These are phyloP conservation scores for Rhizopus delemar DNA, from an alignment of 371 early-diverging fungal species.

Conservation along the genomic window DNA sequence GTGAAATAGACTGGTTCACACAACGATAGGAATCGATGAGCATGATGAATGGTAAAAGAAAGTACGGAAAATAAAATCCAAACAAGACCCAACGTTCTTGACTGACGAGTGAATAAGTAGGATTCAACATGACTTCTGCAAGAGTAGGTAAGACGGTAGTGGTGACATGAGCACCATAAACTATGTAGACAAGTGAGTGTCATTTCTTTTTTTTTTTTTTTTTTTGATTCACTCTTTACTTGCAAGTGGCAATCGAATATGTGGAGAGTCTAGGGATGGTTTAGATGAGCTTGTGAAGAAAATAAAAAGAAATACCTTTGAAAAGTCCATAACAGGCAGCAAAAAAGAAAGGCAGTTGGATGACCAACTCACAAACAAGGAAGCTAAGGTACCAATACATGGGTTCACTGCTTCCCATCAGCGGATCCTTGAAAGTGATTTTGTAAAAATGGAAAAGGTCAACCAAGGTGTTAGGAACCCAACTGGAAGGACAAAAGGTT, in stretches of 20 bases:
- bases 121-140: conserved; percentile 48
- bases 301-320: conserved; percentile 31
- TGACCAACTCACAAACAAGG: conserved; percentile 51
- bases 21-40: conserved; percentile 44
- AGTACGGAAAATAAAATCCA: conserved; percentile 60
- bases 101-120: conserved; percentile 28
- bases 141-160: conserved; percentile 63
- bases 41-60: conserved; percentile 57
- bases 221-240: conserved; percentile 22
- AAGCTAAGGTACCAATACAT: conserved; percentile 61
- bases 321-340: conserved; percentile 53
- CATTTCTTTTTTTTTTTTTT: background rate
- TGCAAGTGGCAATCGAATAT: conserved; percentile 47
- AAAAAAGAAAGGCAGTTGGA: conserved; percentile 74
- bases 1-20: conserved; percentile 17
- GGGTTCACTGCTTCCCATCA: conserved; percentile 44
- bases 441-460: conserved; percentile 42
- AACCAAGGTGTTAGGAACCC: conserved; percentile 39
- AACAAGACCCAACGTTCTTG: conserved; percentile 41
- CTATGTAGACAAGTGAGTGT: conserved; percentile 10
- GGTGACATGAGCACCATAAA: conserved; percentile 64
- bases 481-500: conserved; percentile 42
- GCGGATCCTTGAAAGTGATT: conserved; percentile 56
- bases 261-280: conserved; percentile 22
- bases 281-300: background rate